phyloP scores from a whole-genome alignment of 2,329 filamentous ascomycete genomes.

The Aspergillus pseudonomiae region DNA sequence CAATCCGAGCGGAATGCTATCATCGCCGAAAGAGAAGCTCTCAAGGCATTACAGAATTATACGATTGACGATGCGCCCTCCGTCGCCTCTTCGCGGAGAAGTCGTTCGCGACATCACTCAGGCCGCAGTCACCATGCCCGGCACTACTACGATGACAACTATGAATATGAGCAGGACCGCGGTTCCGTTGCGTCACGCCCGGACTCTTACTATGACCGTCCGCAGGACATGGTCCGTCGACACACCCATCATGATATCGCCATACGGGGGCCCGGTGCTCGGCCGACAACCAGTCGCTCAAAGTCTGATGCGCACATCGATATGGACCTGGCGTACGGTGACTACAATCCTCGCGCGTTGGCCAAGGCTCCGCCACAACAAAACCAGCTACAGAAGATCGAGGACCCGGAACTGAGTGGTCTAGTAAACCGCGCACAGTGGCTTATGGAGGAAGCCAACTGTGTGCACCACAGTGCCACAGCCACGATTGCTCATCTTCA shows the following conservation, averaged over 20 bases:
- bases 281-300: conserved; percentile 32
- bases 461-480: conserved; percentile 79
- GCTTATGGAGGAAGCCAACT: conserved; percentile 84
- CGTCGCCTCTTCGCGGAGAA: conserved; percentile 46
- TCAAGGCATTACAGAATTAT: conserved; percentile 59
- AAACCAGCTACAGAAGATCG: conserved; percentile 40
- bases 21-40: conserved; percentile 60
- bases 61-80: conserved; percentile 52
- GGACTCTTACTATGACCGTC: conserved; percentile 24
- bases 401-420: conserved; percentile 63
- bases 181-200: conserved; percentile 27
- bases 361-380: conserved; percentile 26
- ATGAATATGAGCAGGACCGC: conserved; percentile 35
- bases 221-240: conserved; percentile 36
- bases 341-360: conserved; percentile 67
- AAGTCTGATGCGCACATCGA: conserved; percentile 61
- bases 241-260: conserved; percentile 42
- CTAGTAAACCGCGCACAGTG: conserved; percentile 75
- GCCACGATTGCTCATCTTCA: conserved; percentile 80
- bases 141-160: conserved; percentile 19
- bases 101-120: conserved; percentile 37
- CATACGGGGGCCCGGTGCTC: conserved; percentile 27
- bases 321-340: conserved; percentile 90
- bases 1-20: conserved; percentile 68
- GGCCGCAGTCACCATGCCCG: conserved; percentile 28